Conservation (phyloP, 352 stramenopile genomes). For the Globisporangium polare region DNA sequence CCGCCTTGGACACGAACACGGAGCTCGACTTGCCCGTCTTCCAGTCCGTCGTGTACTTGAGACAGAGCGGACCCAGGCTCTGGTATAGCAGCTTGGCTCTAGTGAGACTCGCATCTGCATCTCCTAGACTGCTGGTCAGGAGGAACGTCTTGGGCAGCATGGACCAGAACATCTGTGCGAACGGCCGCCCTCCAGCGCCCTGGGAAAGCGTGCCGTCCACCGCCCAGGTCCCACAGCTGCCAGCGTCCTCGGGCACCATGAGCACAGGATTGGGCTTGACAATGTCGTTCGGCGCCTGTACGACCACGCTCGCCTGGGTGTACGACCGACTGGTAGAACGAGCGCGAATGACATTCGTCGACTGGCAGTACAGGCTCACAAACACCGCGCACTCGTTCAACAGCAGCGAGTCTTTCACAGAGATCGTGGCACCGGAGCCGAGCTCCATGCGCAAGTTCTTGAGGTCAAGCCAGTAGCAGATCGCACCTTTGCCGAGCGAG, state of each 20-base stretch:
- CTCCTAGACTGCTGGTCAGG: neutral
- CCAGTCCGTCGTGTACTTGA: slow-evolving; percentile 49
- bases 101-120: neutral
- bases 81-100: slow-evolving; percentile 28
- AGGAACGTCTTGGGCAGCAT: slow-evolving; percentile 28
- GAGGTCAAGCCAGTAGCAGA: slow-evolving; percentile 55
- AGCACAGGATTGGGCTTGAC: slow-evolving; percentile 41
- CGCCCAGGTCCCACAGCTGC: slow-evolving; percentile 52
- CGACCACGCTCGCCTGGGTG: slow-evolving; percentile 38
- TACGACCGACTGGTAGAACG: slow-evolving; percentile 49
- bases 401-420: slow-evolving; percentile 33
- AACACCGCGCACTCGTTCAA: slow-evolving; percentile 54
- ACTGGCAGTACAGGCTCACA: slow-evolving; percentile 41
- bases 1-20: slow-evolving; percentile 22
- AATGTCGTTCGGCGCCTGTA: slow-evolving; percentile 28
- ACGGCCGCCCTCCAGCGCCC: slow-evolving; percentile 48
- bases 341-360: slow-evolving; percentile 41
- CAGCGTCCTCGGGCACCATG: slow-evolving; percentile 44
- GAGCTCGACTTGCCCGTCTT: slow-evolving; percentile 25
- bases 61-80: slow-evolving; percentile 31
- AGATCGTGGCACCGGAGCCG: slow-evolving; percentile 36
- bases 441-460: slow-evolving; percentile 49
- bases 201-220: slow-evolving; percentile 52
- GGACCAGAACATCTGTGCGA: slow-evolving; percentile 37
- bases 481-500: slow-evolving; percentile 29